Conservation (phyloP, 805 yeast genomes). For the Kuraishia hungarica region DNA sequence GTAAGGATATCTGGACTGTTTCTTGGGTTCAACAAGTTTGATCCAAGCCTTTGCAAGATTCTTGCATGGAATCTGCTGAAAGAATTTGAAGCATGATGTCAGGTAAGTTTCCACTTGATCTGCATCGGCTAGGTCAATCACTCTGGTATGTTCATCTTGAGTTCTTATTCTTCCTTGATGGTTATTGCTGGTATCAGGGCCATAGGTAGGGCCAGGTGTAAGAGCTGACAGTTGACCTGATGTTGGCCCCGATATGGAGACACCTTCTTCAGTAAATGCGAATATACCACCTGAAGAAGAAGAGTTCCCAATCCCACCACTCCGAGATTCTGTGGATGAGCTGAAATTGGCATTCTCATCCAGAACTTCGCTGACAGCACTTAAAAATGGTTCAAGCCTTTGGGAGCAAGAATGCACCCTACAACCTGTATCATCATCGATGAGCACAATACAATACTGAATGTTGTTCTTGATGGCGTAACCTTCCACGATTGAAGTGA, state of each 20-base stretch:
- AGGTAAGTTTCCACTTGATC: slow-evolving; percentile 16
- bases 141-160: not conserved
- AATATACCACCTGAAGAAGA: not conserved
- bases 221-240: not conserved
- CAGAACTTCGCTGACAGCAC: not conserved
- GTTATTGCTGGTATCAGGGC: not conserved
- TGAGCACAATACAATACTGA: not conserved
- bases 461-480: not conserved
- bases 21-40: slow-evolving; percentile 52
- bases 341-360: not conserved
- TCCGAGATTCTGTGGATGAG: not conserved
- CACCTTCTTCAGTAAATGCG: not conserved
- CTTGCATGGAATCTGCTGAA: slow-evolving; percentile 52
- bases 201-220: not conserved
- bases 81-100: slow-evolving; percentile 22
- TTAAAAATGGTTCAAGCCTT: not conserved
- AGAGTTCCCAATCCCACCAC: not conserved
- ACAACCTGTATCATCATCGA: not conserved
- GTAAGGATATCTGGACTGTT: slow-evolving; percentile 58
- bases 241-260: not conserved
- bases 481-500: not conserved
- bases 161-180: not conserved
- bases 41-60: slow-evolving; percentile 62
- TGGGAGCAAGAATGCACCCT: not conserved
- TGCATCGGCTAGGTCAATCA: not conserved